Percentiles rank a stretch among this genome's conserved stretches.
Conservation (phyloP, 352 stramenopile species). For the Globisporangium yorkense region DNA sequence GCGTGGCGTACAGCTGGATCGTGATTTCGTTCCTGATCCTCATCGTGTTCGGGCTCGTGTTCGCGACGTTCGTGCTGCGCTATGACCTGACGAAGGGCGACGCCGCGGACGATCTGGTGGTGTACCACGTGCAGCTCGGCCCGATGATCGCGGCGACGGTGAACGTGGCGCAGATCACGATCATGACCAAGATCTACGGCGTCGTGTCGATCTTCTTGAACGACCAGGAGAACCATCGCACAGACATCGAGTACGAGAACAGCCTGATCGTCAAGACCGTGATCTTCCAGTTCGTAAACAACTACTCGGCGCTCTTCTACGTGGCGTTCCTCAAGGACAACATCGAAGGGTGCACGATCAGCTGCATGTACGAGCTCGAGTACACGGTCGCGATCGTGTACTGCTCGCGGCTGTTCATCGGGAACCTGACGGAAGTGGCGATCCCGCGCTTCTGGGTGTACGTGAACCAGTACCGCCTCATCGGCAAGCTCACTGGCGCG, state of each 20-base stretch:
- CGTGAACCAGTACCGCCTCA: constrained; percentile 55
- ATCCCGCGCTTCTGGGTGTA: constrained; percentile 74
- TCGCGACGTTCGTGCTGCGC: constrained; percentile 70
- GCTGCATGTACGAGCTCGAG: constrained; percentile 87
- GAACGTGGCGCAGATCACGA: constrained; percentile 66
- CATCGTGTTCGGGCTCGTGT: constrained; percentile 69
- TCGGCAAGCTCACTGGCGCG: constrained; percentile 41
- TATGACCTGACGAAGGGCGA: constrained; percentile 67
- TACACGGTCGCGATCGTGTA: constrained; percentile 91
- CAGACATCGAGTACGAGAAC: constrained; percentile 86
- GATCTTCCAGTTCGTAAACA: constrained; percentile 95
- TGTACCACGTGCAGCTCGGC: constrained; percentile 61
- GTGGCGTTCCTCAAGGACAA: constrained; percentile 89
- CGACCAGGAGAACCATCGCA: constrained; percentile 92
- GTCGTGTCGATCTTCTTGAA: constrained; percentile 85
- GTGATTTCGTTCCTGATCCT: constrained; percentile 75
- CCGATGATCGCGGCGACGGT: constrained; percentile 46
- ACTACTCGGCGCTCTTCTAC: constrained; percentile 93
- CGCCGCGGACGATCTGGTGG: constrained; percentile 46
- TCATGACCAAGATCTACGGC: constrained; percentile 92
- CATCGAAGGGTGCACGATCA: constrained; percentile 59
- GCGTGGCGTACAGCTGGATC: constrained; percentile 59
- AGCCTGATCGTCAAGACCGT: constrained; percentile 93
- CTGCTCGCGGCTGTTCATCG: constrained; percentile 77
- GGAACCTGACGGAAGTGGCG: constrained; percentile 72